Percentiles rank a stretch among this genome's conserved stretches.
Conservation (phyloP, 768 basidiomycete species). For the Pluteus cervinus region DNA sequence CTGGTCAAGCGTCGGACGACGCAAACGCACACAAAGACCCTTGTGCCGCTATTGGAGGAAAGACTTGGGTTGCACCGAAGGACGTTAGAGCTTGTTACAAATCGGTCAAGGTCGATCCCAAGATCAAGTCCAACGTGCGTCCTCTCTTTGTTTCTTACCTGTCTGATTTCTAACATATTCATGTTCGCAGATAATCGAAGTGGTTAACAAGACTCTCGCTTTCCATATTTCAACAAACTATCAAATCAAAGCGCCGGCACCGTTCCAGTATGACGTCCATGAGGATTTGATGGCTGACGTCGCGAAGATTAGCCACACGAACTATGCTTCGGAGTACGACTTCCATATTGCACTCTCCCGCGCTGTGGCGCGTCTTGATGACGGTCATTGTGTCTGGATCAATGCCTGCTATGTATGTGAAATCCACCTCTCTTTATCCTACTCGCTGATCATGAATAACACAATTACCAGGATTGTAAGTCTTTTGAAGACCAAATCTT, state of each 20-base stretch:
- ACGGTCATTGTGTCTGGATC: conserved; percentile 53
- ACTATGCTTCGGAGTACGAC: conserved; percentile 47
- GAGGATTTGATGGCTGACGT: conserved; percentile 49
- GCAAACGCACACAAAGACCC: conserved; percentile 26
- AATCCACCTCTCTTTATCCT: no score
- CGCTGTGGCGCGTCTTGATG: conserved; percentile 48
- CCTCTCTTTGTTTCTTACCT: no score
- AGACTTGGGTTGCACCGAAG: conserved; percentile 48
- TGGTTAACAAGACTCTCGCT: conserved; percentile 48
- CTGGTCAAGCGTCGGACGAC: no score
- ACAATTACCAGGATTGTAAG: no score
- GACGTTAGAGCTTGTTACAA: conserved; percentile 47
- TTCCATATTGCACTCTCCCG: conserved; percentile 50
- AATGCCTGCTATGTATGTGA: conserved; percentile 54
- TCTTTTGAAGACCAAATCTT: no score
- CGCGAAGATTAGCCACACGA: conserved; percentile 34
- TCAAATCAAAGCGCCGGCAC: conserved; percentile 45
- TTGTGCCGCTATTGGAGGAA: conserved; percentile 47
- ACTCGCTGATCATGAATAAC: no score
- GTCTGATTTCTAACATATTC: no score
- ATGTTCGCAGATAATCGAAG: conserved; percentile 55
- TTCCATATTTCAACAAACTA: conserved; percentile 64
- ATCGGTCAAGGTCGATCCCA: conserved; percentile 40
- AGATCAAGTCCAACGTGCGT: conserved; percentile 46
- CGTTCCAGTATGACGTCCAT: conserved; percentile 49